Conservation (phyloP, 441 rosid species). For the Pelargonium australe region DNA sequence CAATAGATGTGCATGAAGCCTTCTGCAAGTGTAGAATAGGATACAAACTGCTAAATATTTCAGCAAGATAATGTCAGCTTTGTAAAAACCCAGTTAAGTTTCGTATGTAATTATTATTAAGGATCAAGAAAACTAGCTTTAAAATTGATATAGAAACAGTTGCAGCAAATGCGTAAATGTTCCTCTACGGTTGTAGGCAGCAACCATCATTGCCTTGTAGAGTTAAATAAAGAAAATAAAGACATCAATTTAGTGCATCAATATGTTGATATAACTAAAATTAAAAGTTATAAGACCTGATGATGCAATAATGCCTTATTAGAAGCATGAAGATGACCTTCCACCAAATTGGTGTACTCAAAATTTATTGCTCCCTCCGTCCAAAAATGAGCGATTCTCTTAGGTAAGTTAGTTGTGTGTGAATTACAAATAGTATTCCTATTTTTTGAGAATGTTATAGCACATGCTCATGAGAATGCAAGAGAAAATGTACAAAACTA, state of each 20-base stretch:
- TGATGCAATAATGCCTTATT: too few species aligned
- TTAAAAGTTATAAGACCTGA: not conserved
- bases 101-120: not conserved
- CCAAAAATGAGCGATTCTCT: too few species aligned
- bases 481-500: too few species aligned
- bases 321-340: too few species aligned
- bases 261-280: not conserved
- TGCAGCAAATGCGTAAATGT: not conserved
- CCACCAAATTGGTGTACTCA: too few species aligned
- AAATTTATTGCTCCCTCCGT: too few species aligned
- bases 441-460: too few species aligned
- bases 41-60: not conserved
- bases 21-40: not conserved
- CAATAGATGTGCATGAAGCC: not conserved
- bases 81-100: not conserved
- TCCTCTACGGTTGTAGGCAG: not conserved
- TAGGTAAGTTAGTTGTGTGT: too few species aligned
- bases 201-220: not conserved
- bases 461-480: too few species aligned
- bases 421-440: too few species aligned
- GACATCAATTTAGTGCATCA: not conserved
- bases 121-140: not conserved
- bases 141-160: not conserved
- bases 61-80: not conserved
- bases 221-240: constrained; percentile 2